Conservation (phyloP, 2,329 filamentous ascomycete genomes). For the Alternaria sp. region DNA sequence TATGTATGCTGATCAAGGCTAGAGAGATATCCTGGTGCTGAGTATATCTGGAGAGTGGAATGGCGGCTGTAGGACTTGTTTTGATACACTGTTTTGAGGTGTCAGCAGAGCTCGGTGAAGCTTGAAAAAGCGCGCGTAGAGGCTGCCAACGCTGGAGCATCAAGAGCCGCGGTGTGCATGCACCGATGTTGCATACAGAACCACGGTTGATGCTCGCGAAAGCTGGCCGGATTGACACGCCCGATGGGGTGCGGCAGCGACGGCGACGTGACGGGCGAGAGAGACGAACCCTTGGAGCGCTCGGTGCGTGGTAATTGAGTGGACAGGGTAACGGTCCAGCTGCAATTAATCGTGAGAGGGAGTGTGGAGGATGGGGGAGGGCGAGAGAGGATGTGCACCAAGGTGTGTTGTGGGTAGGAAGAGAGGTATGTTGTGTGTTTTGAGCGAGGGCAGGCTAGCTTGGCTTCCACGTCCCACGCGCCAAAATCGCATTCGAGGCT, state of each 20-base stretch:
- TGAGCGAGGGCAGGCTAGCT: conserved; percentile 34
- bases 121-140: conserved; percentile 20
- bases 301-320: conserved; percentile 28
- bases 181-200: conserved; percentile 28
- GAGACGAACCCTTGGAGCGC: conserved; percentile 40
- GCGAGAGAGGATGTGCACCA: conserved; percentile 37
- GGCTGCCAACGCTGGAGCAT: conserved; percentile 34
- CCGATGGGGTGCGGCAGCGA: conserved; percentile 38
- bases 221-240: conserved; percentile 42
- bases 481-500: conserved; percentile 38
- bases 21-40: conserved; percentile 31
- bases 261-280: conserved; percentile 40
- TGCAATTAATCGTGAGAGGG: conserved; percentile 35
- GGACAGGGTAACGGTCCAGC: conserved; percentile 42
- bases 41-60: conserved; percentile 31
- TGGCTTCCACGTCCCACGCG: conserved; percentile 33
- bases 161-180: conserved; percentile 24
- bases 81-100: conserved; percentile 42
- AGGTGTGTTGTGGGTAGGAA: conserved; percentile 45
- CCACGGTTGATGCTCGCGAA: conserved; percentile 32
- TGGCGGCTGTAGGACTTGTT: conserved; percentile 43
- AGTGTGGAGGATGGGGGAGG: conserved; percentile 27
- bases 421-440: conserved; percentile 45
- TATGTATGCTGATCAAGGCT: conserved; percentile 46
- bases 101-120: conserved; percentile 34